Evolutionary conservation across 805 yeast genomes (phyloP).

Genomic region (Henningerozyma blattae): DNA sequence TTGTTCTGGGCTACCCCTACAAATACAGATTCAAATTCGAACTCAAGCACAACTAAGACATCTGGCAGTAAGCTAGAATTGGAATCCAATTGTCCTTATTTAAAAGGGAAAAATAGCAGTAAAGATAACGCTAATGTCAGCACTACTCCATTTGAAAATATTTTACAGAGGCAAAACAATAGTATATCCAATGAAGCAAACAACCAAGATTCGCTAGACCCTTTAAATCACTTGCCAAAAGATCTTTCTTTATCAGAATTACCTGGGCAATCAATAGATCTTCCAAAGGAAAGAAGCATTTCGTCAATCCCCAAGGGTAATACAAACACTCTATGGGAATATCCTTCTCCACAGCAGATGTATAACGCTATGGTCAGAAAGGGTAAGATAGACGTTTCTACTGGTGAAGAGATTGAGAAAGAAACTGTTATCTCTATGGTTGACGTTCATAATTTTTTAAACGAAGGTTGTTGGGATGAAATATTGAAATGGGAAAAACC

Average conservation of each 20-base stretch:
- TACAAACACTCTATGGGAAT: slow-evolving; percentile 83
- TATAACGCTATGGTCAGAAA: slow-evolving; percentile 93
- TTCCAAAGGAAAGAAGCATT: slow-evolving; percentile 75
- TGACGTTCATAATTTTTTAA: slow-evolving; percentile 86
- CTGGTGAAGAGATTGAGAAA: slow-evolving; percentile 71
- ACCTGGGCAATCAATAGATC: slow-evolving; percentile 67
- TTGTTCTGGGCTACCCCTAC: too few species aligned
- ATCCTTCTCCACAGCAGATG: slow-evolving; percentile 99
- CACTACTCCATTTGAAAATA: too few species aligned
- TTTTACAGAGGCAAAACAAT: too few species aligned
- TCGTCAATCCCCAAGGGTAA: slow-evolving; percentile 82
- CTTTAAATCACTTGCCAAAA: slow-evolving; percentile 82
- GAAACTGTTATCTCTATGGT: slow-evolving; percentile 97
- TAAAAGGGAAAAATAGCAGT: too few species aligned
- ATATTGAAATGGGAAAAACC: slow-evolving; percentile 83
- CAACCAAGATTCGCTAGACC: slow-evolving; percentile 44
- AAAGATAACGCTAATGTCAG: too few species aligned
- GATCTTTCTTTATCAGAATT: slow-evolving; percentile 44
- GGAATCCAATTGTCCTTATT: too few species aligned
- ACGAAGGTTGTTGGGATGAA: slow-evolving; percentile 97
- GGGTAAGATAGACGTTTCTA: slow-evolving; percentile 44
- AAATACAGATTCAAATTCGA: too few species aligned
- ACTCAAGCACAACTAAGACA: too few species aligned
- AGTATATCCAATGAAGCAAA: too few species aligned
- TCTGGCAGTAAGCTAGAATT: too few species aligned